Conservation (phyloP, 768 basidiomycete genomes). For the Trametes maxima region DNA sequence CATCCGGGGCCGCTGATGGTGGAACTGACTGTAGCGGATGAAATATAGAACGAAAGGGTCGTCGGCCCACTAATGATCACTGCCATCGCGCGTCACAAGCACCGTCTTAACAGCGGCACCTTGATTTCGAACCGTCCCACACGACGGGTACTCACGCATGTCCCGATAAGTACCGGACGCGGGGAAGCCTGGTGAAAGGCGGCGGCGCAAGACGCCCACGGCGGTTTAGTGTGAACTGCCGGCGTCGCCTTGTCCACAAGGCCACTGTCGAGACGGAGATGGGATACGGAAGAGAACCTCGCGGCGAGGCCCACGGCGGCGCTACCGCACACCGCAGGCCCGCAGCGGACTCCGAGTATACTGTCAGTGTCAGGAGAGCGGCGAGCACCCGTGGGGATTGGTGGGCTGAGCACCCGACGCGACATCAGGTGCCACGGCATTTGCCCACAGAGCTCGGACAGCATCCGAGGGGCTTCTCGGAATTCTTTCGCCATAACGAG, state of each 20-base stretch:
- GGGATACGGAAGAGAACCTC: background rate
- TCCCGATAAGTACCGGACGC: constrained; percentile 2
- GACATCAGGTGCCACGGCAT: background rate
- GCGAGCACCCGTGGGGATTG: background rate
- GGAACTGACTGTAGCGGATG: background rate
- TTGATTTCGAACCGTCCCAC: background rate
- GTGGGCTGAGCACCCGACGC: background rate
- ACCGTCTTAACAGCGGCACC: background rate
- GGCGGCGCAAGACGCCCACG: background rate
- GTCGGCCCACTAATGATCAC: background rate
- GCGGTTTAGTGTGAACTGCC: background rate
- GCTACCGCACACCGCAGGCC: background rate
- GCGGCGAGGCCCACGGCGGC: background rate
- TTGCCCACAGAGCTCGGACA: constrained; percentile 1
- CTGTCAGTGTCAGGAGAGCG: background rate
- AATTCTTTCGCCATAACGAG: background rate
- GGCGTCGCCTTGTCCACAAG: background rate
- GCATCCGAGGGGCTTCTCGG: background rate
- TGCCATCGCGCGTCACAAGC: background rate
- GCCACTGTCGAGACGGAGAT: constrained; percentile 3
- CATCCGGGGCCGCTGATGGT: background rate
- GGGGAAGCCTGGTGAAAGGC: background rate
- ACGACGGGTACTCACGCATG: background rate
- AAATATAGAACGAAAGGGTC: background rate
- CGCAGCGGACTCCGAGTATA: background rate